Percentiles rank a stretch among this genome's conserved stretches.
Evolutionary conservation across 305 asterid genomes (phyloP).

Genomic region (Fraxinus paxiana): DNA sequence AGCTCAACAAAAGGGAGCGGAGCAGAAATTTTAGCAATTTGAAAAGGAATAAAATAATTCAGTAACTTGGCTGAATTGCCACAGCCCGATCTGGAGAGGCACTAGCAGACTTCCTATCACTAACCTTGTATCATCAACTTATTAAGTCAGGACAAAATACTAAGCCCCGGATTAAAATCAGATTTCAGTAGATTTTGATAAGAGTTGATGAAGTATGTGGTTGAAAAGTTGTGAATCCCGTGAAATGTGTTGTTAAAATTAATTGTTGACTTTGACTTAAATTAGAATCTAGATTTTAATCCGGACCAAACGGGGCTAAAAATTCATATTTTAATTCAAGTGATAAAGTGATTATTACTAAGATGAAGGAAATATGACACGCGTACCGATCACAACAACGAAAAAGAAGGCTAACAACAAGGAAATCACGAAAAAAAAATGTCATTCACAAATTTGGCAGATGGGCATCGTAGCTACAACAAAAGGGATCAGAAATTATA

Average conservation of each 20-base stretch:
- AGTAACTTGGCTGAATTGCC: not conserved
- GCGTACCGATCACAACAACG: not conserved
- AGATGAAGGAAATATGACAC: not conserved
- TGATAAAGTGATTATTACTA: not conserved
- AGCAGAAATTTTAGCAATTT: not conserved
- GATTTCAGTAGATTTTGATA: not conserved
- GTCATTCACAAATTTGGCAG: not conserved
- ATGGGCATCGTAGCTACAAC: not conserved
- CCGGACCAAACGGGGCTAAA: not conserved
- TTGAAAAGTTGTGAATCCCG: not conserved
- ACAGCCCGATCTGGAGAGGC: not conserved
- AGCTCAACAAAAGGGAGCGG: not conserved
- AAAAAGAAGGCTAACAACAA: not conserved
- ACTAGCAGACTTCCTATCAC: not conserved
- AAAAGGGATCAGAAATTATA: not conserved
- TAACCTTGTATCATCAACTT: constrained; percentile 21
- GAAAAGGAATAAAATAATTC: not conserved
- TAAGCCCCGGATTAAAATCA: not conserved
- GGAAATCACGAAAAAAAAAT: not conserved
- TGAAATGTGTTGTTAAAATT: not conserved
- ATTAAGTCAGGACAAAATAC: not conserved
- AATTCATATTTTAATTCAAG: not conserved
- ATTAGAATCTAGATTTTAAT: not conserved
- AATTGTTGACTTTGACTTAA: not conserved
- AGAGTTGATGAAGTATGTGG: not conserved